phyloP scores from a whole-genome alignment of 331 rosid genomes.

The Phaseolus coccineus region DNA sequence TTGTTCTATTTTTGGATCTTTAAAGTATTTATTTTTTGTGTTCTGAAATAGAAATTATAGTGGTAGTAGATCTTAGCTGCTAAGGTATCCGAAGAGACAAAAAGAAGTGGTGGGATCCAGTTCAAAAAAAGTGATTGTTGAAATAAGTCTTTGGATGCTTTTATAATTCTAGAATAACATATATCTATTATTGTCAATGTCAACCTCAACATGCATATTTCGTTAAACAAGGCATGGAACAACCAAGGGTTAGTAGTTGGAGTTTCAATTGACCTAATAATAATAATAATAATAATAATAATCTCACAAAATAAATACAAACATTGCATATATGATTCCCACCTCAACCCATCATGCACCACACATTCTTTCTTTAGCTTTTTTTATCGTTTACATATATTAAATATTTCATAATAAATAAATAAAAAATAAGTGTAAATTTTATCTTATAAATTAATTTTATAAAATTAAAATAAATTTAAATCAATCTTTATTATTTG shows the following conservation, averaged over 20 bases:
- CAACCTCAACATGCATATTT: constrained; percentile 4
- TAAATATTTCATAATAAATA: no score
- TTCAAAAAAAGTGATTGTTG: no score
- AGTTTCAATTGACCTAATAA: constrained; percentile 10
- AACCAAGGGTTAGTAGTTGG: constrained; percentile 6
- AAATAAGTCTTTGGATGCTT: background rate
- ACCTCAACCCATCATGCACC: constrained; percentile 40
- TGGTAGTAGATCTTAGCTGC: constrained; percentile 17
- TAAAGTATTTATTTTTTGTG: background rate
- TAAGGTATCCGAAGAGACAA: constrained; percentile 22
- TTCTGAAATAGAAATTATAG: background rate
- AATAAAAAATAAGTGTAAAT: no score
- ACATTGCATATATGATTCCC: background rate
- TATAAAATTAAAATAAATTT: no score
- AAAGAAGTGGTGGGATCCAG: constrained; percentile 26
- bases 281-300: no score
- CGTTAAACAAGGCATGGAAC: constrained; percentile 34
- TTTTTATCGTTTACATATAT: no score
- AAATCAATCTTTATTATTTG: no score
- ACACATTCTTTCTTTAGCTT: constrained; percentile 6
- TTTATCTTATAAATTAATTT: no score
- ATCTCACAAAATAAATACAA: no score
- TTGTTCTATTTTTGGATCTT: no score
- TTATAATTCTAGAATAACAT: background rate
- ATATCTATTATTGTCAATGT: background rate